Conservation (phyloP, 1,284 basidiomycete genomes). For the Pyrrhoderma noxium region DNA sequence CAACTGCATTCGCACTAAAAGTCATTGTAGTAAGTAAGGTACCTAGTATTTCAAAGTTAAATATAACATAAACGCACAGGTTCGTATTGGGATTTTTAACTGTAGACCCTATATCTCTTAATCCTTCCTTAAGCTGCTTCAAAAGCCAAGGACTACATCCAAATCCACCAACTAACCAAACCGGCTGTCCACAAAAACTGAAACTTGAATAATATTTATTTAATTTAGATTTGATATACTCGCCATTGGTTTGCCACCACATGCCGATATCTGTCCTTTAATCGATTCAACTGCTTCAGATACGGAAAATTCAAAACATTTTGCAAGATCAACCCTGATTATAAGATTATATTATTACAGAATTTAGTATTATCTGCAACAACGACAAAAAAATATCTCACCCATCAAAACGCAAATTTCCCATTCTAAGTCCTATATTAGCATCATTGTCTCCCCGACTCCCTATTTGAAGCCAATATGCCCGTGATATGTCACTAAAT, state of each 20-base stretch:
- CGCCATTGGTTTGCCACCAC: constrained; percentile 56
- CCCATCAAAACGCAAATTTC: constrained; percentile 65
- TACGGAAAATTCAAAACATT: constrained; percentile 68
- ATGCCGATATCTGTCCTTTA: constrained; percentile 57
- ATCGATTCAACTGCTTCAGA: constrained; percentile 61
- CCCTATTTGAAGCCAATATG: constrained; percentile 65
- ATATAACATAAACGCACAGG: constrained; percentile 43
- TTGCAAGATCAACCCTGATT: constrained; percentile 49
- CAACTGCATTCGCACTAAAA: constrained; percentile 73
- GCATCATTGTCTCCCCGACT: constrained; percentile 66
- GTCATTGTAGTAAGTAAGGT: no score
- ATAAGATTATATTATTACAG: not conserved
- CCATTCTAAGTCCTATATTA: constrained; percentile 55
- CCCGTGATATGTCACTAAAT: constrained; percentile 55
- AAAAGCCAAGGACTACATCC: constrained; percentile 75
- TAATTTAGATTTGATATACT: not conserved
- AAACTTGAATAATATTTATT: no score
- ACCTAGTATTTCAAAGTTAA: no score
- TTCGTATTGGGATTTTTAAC: constrained; percentile 69
- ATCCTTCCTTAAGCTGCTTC: constrained; percentile 58
- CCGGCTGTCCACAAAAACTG: constrained; percentile 37
- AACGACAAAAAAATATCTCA: constrained; percentile 27
- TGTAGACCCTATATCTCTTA: constrained; percentile 44
- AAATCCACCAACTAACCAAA: constrained; percentile 73
- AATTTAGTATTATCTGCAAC: not conserved